These are phyloP conservation scores for Annona cherimola DNA, from an alignment of 164 flowering plant genomes.

Conservation along the genomic window DNA sequence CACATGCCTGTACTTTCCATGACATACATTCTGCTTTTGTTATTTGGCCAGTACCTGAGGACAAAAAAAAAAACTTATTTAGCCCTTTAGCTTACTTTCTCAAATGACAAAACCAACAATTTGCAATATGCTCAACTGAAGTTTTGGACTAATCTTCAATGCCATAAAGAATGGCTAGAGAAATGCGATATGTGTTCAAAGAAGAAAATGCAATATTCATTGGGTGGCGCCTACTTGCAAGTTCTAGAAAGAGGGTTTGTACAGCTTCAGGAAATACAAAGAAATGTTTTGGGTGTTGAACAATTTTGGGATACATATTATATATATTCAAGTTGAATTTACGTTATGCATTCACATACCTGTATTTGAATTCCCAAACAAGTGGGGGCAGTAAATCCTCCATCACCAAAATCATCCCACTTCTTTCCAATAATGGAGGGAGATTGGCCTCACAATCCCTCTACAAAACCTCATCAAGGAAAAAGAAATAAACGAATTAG, in stretches of 20 bases:
- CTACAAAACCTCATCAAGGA: conserved; percentile 11
- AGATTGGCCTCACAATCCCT: conserved; percentile 33
- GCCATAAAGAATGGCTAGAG: neutral
- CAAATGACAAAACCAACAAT: too few relatives aligned
- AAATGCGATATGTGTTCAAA: neutral
- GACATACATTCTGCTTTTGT: conserved; percentile 33
- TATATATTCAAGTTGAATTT: neutral
- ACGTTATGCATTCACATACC: conserved; percentile 15
- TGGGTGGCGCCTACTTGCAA: neutral
- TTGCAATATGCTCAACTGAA: too few relatives aligned
- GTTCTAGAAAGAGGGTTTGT: neutral
- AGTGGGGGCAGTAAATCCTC: conserved; percentile 21
- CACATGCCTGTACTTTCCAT: conserved; percentile 35
- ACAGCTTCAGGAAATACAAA: neutral
- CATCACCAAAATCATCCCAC: conserved; percentile 24
- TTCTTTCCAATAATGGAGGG: conserved; percentile 25
- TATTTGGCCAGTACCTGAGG: conserved; percentile 37
- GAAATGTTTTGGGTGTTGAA: neutral
- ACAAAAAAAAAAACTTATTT: conserved; percentile 2
- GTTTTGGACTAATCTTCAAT: neutral
- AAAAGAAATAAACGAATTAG: neutral
- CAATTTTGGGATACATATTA: neutral
- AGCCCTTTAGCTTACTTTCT: neutral
- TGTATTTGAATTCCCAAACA: conserved; percentile 28
- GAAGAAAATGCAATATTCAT: neutral